Percentiles rank a stretch among this genome's conserved stretches.
Conservation (phyloP, 139 green algal genomes). For the Diplosphaera chodatii region DNA sequence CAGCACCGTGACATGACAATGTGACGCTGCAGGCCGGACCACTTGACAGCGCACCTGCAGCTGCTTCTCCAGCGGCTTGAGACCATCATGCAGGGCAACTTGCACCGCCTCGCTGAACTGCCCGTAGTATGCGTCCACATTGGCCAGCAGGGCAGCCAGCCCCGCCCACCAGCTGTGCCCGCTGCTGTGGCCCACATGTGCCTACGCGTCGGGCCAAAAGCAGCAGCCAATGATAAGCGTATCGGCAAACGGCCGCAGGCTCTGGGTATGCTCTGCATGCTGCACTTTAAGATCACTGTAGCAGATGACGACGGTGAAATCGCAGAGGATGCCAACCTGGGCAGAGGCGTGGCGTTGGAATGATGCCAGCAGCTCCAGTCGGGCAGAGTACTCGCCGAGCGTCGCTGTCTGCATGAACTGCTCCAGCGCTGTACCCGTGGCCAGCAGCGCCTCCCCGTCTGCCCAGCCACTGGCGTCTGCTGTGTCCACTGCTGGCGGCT, state of each 20-base stretch:
- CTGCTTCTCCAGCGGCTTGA: conserved; percentile 74
- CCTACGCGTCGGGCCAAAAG: too few species aligned
- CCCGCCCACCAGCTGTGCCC: background rate
- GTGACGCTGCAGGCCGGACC: too few species aligned
- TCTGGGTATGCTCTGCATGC: too few species aligned
- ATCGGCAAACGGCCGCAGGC: too few species aligned
- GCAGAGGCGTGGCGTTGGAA: conserved; percentile 29
- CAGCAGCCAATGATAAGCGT: too few species aligned
- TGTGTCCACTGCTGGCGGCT: background rate
- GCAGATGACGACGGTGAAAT: too few species aligned
- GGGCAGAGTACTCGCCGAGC: conserved; percentile 74
- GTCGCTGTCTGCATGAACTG: conserved; percentile 78
- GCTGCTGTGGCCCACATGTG: background rate
- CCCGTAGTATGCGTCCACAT: conserved; percentile 75
- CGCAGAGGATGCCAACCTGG: background rate
- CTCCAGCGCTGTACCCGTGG: conserved; percentile 59
- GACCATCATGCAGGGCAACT: conserved; percentile 34
- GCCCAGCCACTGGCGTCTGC: conserved; percentile 6
- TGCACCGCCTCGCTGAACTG: conserved; percentile 66
- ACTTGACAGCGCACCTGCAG: conserved; percentile 53
- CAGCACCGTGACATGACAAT: too few species aligned
- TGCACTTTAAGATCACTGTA: too few species aligned
- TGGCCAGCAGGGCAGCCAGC: conserved; percentile 51
- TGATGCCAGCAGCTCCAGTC: conserved; percentile 69
- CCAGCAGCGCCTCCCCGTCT: conserved; percentile 10